Evolutionary conservation across 805 yeast species (phyloP), one percentile per base, ranked within the genome.

Genomic region (Cyberlindnera misumaiensis): DNA sequence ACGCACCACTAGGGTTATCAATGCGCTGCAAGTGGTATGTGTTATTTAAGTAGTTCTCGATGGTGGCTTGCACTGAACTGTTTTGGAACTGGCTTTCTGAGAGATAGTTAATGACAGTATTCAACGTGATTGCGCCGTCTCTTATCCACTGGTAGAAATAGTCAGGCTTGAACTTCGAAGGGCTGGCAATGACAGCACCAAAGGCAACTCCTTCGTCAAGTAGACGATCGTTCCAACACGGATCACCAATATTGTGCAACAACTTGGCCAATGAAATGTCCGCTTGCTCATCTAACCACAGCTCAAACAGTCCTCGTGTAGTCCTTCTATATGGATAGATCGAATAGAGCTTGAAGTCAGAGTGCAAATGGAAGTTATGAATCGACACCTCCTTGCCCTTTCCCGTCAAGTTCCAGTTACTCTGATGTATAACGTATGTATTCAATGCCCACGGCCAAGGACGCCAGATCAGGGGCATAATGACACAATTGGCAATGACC

Each of bases 91-190:
- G 49, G 14, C 54, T 54, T 41, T 80, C 84, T 24, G 66, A 66
- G 43, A 79, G 63, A 46, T 67, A 65, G 39, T 75, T 72, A 5
- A 83, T 66, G 35, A 90, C 62, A 0, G 94, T 68, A 40, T 74
- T 73, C 30, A 82, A 69, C 1, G 95, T 79, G 36, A 90, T 73
- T 0, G 96, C 96, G 25, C 88, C 77, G 58, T 90, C 97, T 55
- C 97, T 71, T 4, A 77, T 71, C 97, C 97, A 90, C 55, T 84
- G 95, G 53, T 73, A 90, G 52, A 76, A 88, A 60, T 90, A 90
- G 60, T 90, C 72, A 1, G 97, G 97, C 17, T 67, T 46, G 0
- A 37, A 5, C 37, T 59, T 73, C 1, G 95, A 86, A 7, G 96
- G 95, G 7, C 93, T 78, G 1, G 97, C 97, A 47, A 89, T 70